Evolutionary conservation across 169 alveolate genomes (phyloP), one percentile per base, ranked within the genome.

Genomic region (Plasmodium adleri): DNA sequence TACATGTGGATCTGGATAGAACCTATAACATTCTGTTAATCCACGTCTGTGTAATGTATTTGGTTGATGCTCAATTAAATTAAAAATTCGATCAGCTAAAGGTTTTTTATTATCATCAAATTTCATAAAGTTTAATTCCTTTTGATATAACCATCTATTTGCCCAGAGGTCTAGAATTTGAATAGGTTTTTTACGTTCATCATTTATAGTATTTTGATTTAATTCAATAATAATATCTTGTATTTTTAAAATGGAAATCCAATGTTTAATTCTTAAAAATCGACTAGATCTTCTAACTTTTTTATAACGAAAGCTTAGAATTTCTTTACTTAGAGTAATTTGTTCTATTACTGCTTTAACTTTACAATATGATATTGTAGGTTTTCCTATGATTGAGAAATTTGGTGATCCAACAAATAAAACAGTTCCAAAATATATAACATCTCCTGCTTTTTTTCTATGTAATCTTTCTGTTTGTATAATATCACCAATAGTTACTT

Each of bases 331-430:
- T 10, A 96, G 90, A 6, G 98, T 96, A 95, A 95, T 96, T 50
- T 96, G 97, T 56, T 96, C 98, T 6, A 96, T 85, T 15, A 96
- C 92, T 12, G 97, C 97, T 63, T 93, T 88, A 26, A 96, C 98
- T 70, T 90, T 95, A 17, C 97, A 97, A 71, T 95, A 96, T 28
- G 98, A 97, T 26, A 96, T 94, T 94, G 97, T 95, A 10, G 98
- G 98, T 59, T 96, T 96, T n/a, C 98, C 98, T 45, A 96, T 95
- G 9, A 96, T 87, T 6, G 98, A 93, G 96, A 97, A 96, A 88
- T 96, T 92, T 66, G 88, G 68, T 4, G 97, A 89, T 7, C 97
- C 98, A 6, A 93, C 97, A 17, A 96, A 91, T 9, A 96, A 89
- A 50, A 96, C 97, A 3, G 98, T 95, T 13, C 97, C 98, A 66